Percentiles rank a stretch among this genome's conserved stretches.
phyloP scores from a whole-genome alignment of 192 early-diverging fungal genomes.

The Rhizoclosmatium globosum region DNA sequence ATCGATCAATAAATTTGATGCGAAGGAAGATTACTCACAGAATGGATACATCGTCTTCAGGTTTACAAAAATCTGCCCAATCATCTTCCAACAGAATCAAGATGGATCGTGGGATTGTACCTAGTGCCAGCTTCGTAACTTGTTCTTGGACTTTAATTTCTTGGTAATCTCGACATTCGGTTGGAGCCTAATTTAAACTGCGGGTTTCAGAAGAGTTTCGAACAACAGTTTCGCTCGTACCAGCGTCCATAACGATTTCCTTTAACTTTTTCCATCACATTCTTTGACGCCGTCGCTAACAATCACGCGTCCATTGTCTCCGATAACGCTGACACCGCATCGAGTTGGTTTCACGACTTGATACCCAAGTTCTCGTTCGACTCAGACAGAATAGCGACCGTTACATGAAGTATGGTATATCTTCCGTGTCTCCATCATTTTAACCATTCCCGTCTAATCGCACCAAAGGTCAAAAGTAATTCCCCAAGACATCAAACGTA shows the following conservation, averaged over 20 bases:
- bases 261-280: constrained; percentile 65
- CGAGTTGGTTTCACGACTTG: constrained; percentile 59
- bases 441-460: constrained; percentile 64
- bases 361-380: constrained; percentile 74
- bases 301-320: not conserved
- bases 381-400: constrained; percentile 58
- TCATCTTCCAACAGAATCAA: constrained; percentile 81
- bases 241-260: constrained; percentile 44
- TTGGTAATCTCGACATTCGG: constrained; percentile 76
- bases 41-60: constrained; percentile 68
- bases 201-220: not conserved
- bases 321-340: constrained; percentile 52
- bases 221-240: too few species aligned
- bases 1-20: not conserved
- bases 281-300: constrained; percentile 34
- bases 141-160: constrained; percentile 83
- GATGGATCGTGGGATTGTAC: constrained; percentile 61
- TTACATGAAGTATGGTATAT: constrained; percentile 61
- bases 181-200: constrained; percentile 19
- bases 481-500: not conserved
- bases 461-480: too few species aligned
- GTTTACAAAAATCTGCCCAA: constrained; percentile 85
- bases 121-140: constrained; percentile 67
- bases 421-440: constrained; percentile 72
- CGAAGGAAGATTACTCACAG: constrained; percentile 16